Percentiles rank a stretch among this genome's conserved stretches.
phyloP scores from a whole-genome alignment of 768 basidiomycete genomes.

The Russula ochroleuca region DNA sequence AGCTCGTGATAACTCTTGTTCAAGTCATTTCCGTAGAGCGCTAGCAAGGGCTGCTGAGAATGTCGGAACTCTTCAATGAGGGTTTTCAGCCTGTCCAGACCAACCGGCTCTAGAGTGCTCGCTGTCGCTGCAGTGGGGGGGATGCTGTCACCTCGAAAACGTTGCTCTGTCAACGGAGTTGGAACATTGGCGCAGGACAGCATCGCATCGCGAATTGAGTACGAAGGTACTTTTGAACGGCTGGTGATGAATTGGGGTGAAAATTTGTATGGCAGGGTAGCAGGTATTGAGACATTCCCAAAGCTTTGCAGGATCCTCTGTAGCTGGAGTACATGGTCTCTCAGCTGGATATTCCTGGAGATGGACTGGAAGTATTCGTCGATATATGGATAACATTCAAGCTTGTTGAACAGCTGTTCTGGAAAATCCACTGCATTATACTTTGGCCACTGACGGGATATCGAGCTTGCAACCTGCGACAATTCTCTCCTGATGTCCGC shows the following conservation, averaged over 20 bases:
- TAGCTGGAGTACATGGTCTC: slow-evolving; percentile 3
- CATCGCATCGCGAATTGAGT: not conserved
- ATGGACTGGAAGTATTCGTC: slow-evolving; percentile 4
- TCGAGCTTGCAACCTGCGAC: not conserved
- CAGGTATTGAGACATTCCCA: not conserved
- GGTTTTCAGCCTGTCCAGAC: not conserved
- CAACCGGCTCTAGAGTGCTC: no score
- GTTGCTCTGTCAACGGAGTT: not conserved
- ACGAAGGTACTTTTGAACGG: not conserved
- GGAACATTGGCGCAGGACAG: not conserved
- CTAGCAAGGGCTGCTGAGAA: not conserved
- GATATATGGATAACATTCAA: not conserved
- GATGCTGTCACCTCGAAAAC: not conserved
- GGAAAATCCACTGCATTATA: not conserved
- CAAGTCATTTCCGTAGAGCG: slow-evolving; percentile 11
- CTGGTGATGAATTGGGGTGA: not conserved
- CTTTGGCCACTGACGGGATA: not conserved
- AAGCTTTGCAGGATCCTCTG: not conserved
- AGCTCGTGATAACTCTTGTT: not conserved
- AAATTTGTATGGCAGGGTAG: not conserved
- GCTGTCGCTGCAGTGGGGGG: not conserved
- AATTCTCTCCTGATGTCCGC: not conserved
- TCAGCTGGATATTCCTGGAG: not conserved
- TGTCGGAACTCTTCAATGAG: slow-evolving; percentile 4
- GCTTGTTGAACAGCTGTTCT: not conserved